Evolutionary conservation across 352 stramenopile species (phyloP), one percentile per base, ranked within the genome.

Genomic region (Salisapilia sapeloensis): DNA sequence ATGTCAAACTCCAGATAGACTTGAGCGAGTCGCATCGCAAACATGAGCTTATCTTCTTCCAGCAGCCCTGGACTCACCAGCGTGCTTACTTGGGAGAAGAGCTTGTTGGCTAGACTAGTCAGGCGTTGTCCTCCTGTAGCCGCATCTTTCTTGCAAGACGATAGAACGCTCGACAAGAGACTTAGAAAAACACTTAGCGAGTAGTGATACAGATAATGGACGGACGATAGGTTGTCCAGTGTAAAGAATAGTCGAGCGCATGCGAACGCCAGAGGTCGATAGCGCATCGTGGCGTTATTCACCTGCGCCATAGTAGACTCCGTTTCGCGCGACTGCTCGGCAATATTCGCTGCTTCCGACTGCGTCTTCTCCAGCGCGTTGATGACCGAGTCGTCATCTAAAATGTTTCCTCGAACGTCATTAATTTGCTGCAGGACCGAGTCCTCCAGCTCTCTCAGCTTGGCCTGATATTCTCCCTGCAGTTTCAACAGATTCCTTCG

Each of bases 141-240:
- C 15, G 22, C 10, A 28, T 15, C 23, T 17, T 24, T n/a, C 16
- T 19, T n/a, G 5, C 23, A 13, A 12, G 29, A 10, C 21, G 39
- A 35, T 9, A 99, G 61, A 15, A 99, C 92, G 43, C 80, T 76
- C 6, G 87, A 75, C 15, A 99, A 56, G 19, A 98, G 71, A n/a
- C 71, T 71, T 28, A 98, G 78, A 54, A 99, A 99, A 35, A 97
- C 97, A n/a, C 78, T 67, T 0, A 98, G 62, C 41, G 86, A 98
- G 51, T 96, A 99, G 51, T 98, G 94, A 60, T 99, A 99, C 26
- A 99, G 55, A 45, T 97, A 98, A 57, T 96, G 92, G 15, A 99
- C 75, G n/a, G 92, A 82, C 22, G 78, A 82, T 27, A 99, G 70
- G 17, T 71, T 86, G 29, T 96, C 93, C 24, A 97, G 44, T 12